Evolutionary conservation across 2,329 filamentous ascomycete species (phyloP), one percentile per base, ranked within the genome.

Genomic region (Ceratocystiopsis minuta): DNA sequence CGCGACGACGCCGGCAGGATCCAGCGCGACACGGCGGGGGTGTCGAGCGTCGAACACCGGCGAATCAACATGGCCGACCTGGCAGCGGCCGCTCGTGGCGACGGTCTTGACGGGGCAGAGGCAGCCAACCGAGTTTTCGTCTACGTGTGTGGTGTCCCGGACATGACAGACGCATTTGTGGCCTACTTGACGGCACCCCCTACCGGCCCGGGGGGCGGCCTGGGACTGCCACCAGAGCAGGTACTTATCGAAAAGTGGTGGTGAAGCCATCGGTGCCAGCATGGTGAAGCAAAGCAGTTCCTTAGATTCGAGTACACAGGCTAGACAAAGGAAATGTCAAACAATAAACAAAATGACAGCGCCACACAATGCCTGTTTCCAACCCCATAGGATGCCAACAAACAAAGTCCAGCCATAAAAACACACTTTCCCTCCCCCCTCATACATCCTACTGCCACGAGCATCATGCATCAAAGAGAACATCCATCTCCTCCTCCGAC

Each of bases 131-230:
- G 42, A 4, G 37, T 39, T 4, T 48, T 42, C 4, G 71, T 74
- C 13, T 84, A 82, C 54, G 58, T 84, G 0, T 84, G 80, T 51
- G 79, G 79, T 1, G 68, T 78, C 14, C 75, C 75, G 12, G 50
- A 51, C 3, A 83, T 83, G 78, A 82, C 77, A 2, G 80, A 84
- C 53, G 64, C 69, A 39, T 66, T 80, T 49, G 72, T 78, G 1
- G 57, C 60, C 16, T 57, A 66, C 16, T 50, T 72, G 10, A 62
- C 56, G 3, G 54, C 57, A 2, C 40, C 49, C 1, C n/a, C 13
- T 13, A 31, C 18, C n/a, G 28, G 34, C 16, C 13, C 16, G 13
- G 16, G 31, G 2, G 46, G 43, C 0, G 55, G 54, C 0, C 38
- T 54, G 1, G 50, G 49, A 2, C 48, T 61, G 40, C 46, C 52